Evolutionary conservation across 768 basidiomycete genomes (phyloP).

Genomic region (Dioszegia hungarica): DNA sequence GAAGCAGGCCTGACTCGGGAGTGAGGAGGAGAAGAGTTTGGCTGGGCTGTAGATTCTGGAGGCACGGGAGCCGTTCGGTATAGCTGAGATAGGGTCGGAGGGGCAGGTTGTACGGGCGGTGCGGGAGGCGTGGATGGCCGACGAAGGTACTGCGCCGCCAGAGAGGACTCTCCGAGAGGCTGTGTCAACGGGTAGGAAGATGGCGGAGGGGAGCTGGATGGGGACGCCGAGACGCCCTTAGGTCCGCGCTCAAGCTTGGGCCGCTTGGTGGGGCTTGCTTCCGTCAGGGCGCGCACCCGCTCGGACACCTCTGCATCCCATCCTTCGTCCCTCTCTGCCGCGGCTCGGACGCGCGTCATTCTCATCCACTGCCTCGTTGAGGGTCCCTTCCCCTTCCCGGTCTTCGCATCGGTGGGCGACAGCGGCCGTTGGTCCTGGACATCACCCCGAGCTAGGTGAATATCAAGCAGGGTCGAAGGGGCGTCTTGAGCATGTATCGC

Average conservation of each 20-base stretch:
- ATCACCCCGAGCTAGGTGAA: slow-evolving; percentile 13
- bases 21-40: too few relatives aligned
- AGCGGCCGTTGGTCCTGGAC: neutral
- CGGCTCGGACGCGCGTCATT: slow-evolving; percentile 25
- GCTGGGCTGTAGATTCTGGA: too few relatives aligned
- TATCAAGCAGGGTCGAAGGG: slow-evolving; percentile 27
- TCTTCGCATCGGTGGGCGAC: neutral
- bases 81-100: neutral
- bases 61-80: neutral
- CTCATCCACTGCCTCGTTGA: neutral
- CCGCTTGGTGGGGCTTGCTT: slow-evolving; percentile 12
- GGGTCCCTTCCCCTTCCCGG: neutral
- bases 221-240: neutral
- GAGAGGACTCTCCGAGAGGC: slow-evolving; percentile 30
- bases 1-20: too few relatives aligned
- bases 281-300: slow-evolving; percentile 17
- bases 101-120: too few relatives aligned
- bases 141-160: slow-evolving; percentile 20
- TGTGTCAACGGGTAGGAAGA: slow-evolving; percentile 22
- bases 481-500: slow-evolving; percentile 2
- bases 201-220: neutral
- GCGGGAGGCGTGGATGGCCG: neutral
- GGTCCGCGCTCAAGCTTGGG: neutral
- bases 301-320: slow-evolving; percentile 30
- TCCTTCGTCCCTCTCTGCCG: slow-evolving; percentile 15